Conservation (phyloP, 108 stramenopile species). For the Epipyxis sp. region DNA sequence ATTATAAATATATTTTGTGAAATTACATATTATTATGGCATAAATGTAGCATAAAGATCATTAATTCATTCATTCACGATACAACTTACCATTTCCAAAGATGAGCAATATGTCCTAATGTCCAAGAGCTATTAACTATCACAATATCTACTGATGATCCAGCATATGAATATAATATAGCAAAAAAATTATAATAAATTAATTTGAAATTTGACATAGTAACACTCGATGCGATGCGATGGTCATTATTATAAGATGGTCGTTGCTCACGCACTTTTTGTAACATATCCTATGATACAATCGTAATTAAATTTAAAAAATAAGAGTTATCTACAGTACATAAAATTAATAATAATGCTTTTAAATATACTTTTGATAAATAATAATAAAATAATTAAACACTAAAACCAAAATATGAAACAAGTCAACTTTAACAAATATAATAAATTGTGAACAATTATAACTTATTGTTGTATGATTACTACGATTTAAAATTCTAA, state of each 20-base stretch:
- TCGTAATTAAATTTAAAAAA: not conserved
- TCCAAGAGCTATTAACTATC: conserved; percentile 96
- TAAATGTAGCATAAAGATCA: too few relatives aligned
- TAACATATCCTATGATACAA: conserved; percentile 75
- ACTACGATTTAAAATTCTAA: too few relatives aligned
- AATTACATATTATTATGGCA: too few relatives aligned
- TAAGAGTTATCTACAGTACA: conserved; percentile 1
- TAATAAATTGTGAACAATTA: too few relatives aligned
- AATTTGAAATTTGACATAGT: conserved; percentile 69
- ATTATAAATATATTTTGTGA: too few relatives aligned
- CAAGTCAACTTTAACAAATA: too few relatives aligned
- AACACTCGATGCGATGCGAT: conserved; percentile 51
- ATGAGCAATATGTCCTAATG: conserved; percentile 64
- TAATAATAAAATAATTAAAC: too few relatives aligned
- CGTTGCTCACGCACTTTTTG: conserved; percentile 71
- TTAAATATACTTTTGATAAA: conserved; percentile 10
- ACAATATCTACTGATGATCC: conserved; percentile 74
- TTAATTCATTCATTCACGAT: too few relatives aligned
- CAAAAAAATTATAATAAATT: conserved; percentile 81
- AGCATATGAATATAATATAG: conserved; percentile 66
- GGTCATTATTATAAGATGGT: conserved; percentile 74
- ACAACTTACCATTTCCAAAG: too few relatives aligned
- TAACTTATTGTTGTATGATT: too few relatives aligned
- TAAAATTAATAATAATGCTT: not conserved
- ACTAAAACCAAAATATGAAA: too few relatives aligned